Evolutionary conservation across 352 stramenopile species (phyloP), one percentile per base, ranked within the genome.

Genomic region (Phytophthora quininea): DNA sequence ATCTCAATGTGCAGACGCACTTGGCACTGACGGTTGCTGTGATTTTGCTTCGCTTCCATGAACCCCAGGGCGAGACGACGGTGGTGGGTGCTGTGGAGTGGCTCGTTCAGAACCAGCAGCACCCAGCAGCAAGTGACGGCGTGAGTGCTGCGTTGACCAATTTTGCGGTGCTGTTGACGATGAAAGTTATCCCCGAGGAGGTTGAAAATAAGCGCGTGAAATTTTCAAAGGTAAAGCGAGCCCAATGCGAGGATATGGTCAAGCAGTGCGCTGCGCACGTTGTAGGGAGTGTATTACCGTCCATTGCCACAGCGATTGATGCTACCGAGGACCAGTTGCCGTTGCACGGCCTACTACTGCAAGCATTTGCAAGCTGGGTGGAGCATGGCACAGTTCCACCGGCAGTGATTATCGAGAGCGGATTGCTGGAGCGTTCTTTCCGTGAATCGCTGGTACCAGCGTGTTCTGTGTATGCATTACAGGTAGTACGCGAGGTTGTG

Each of bases 171-270:
- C 59, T 94, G 33, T 62, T 93, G 10, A 89, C 82, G 48, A 58
- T 94, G 31, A 92, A 94, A 47, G 71, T 91, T 43, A 84, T 94
- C 49, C 84, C 86, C 0, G 86, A 94, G 55, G 86, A 94, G 66
- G 83, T 93, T 1, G 69, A 89, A 32, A 93, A 92, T 58, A 86
- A 87, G 56, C 86, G 84, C 43, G 83, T 94, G 45, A 93, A 92
- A 51, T 92, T 93, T 50, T 73, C 75, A 55, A 92, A 92, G 68
- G 54, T 69, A 6, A 90, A 86, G 52, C 84, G 86, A 10, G 73
- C 50, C 12, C 71, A 88, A 54, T 94, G 82, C 42, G 76, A 94
- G 53, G 61, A 79, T 32, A 76, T 94, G 73, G 77, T 94, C 37
- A 78, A 89, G n/a, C 69, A 88, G 43, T 86, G 81, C 1, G 79